These are phyloP conservation scores for Sporopachydermia lactativora DNA, from an alignment of 805 yeast genomes.

Conservation along the genomic window DNA sequence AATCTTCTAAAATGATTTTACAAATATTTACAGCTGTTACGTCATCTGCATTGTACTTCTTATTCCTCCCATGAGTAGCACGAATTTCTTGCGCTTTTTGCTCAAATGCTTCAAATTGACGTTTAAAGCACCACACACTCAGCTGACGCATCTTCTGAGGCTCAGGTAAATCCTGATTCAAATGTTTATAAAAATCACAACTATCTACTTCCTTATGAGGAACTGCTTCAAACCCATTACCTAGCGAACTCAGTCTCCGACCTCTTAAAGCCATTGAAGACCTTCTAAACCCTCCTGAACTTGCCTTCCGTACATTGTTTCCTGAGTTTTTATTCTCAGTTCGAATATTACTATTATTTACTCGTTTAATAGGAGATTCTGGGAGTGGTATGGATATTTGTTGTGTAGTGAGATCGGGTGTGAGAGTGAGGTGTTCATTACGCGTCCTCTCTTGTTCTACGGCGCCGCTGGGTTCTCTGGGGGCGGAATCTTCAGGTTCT, in stretches of 20 bases:
- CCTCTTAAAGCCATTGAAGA: conserved; percentile 48
- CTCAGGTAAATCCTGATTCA: conserved; percentile 49
- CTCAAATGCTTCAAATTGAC: conserved; percentile 24
- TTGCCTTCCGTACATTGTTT: conserved; percentile 12
- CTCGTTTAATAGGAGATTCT: conserved; percentile 25
- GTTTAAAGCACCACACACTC: conserved; percentile 51
- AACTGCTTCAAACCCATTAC: conserved; percentile 52
- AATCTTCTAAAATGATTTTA: conserved; percentile 48
- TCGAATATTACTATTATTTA: too few relatives aligned
- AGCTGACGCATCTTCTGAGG: conserved; percentile 63
- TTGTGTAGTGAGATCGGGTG: not conserved
- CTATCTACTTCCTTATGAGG: conserved; percentile 52
- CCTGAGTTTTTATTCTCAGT: conserved; percentile 21
- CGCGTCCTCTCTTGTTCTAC: too few relatives aligned
- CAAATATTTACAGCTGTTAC: conserved; percentile 37
- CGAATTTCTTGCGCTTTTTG: conserved; percentile 15
- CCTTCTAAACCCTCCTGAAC: conserved; percentile 24
- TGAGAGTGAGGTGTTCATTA: too few relatives aligned
- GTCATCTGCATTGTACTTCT: conserved; percentile 21
- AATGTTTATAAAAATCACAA: conserved; percentile 42
- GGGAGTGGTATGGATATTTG: conserved; percentile 20
- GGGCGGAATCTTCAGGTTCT: too few relatives aligned
- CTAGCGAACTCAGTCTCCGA: conserved; percentile 57
- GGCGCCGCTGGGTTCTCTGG: too few relatives aligned
- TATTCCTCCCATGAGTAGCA: conserved; percentile 14